A percentile compares a stretch with the other conserved stretches of the same genome.
phyloP scores from a whole-genome alignment of 1,284 basidiomycete genomes.

The Limonomyces culmigenus region DNA sequence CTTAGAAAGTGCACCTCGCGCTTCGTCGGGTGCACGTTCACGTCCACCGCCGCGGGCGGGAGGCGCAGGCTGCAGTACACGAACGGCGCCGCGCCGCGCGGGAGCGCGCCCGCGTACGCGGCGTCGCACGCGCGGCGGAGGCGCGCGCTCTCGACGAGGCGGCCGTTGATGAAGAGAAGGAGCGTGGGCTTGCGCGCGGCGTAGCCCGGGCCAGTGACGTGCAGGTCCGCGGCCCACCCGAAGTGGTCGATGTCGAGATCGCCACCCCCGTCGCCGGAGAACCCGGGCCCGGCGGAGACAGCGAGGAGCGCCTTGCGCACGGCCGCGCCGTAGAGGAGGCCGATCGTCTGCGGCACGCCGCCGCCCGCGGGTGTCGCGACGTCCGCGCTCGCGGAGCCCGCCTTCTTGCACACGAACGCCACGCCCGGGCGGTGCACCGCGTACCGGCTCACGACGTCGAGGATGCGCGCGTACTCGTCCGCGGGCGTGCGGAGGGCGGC shows the following conservation, averaged over 20 bases:
- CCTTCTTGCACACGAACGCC: constrained; percentile 85
- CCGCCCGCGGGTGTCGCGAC: constrained; percentile 68
- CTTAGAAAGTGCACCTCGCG: constrained; percentile 92
- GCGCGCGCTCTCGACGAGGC: no score
- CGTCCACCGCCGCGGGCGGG: constrained; percentile 80
- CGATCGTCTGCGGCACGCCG: constrained; percentile 57
- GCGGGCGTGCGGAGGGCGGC: constrained; percentile 74
- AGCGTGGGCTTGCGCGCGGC: constrained; percentile 77
- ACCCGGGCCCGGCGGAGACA: constrained; percentile 22
- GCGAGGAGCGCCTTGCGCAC: constrained; percentile 73
- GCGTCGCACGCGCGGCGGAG: constrained; percentile 83
- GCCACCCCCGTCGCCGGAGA: constrained; percentile 1
- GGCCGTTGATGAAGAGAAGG: constrained; percentile 96
- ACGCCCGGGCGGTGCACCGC: constrained; percentile 84
- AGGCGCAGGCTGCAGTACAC: constrained; percentile 83
- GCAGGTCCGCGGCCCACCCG: constrained; percentile 1
- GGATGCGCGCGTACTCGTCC: constrained; percentile 85
- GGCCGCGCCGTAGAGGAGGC: constrained; percentile 66
- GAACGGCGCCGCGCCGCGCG: constrained; percentile 85
- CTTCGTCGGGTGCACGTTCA: constrained; percentile 98
- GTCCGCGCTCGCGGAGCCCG: constrained; percentile 59
- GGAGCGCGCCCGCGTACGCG: constrained; percentile 75
- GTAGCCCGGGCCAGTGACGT: constrained; percentile 77
- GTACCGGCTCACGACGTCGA: constrained; percentile 91
- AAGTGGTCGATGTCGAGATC: neutral